Evolutionary conservation across 1,139 yeast genomes (phyloP), one percentile per base, ranked within the genome.

Genomic region (Williopsis jadinii): DNA sequence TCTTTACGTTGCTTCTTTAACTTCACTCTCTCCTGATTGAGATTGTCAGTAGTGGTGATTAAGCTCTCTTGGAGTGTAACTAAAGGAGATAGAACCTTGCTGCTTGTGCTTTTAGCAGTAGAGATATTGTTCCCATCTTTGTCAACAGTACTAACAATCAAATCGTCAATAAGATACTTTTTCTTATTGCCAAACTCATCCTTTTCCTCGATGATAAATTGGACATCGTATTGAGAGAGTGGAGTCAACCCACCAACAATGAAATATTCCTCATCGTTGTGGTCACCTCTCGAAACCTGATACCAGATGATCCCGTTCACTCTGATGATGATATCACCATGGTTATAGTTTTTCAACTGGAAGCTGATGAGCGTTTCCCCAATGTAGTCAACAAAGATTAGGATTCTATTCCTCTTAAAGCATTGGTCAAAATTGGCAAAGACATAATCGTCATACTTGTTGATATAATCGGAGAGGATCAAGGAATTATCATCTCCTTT

Each of bases 221-320:
- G 84, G 40, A 83, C 72, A 51, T 80, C 86, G 52, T 80, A 83
- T 47, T 82, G 85, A 35, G 78, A 77, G 28, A 76, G 61, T 0
- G 88, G 84, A 11, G 85, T 77, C 39, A 83, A 63, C 1, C 87
- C 87, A 56, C 75, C 76, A 32, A 82, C 73, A 9, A 78, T 67
- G 33, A 74, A 68, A 44, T 66, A 63, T 32, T 60, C 62, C 38
- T 73, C 76, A 34, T 67, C 63, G 29, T 67, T 64, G 30, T 60
- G 54, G 15, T 62, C 63, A 30, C 73, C 71, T 34, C 72, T 63
- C 0, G 71, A 57, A 43, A 67, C 66, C 63, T 76, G 70, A 52
- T 75, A 66, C 90, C 90, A 82, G 15, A 71, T 62, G 11, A 81
- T 67, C 39, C 79, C 80, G 54, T 82, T 82, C 12, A 82, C 75